phyloP scores from a whole-genome alignment of 306 rosid genomes.

The Fagus crenata region DNA sequence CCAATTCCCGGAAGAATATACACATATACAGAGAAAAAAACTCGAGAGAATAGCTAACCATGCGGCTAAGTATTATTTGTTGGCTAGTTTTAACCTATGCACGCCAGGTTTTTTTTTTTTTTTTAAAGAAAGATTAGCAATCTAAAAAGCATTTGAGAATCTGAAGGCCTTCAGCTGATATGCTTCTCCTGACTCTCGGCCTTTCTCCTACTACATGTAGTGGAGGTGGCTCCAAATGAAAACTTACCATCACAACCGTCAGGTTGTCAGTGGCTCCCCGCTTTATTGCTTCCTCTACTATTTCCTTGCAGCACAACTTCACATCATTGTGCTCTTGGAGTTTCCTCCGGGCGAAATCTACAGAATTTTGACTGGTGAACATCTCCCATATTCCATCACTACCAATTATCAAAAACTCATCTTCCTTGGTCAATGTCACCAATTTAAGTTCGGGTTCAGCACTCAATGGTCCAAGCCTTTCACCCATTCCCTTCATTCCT shows the following conservation, averaged over 20 bases:
- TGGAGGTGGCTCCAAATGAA: constrained; percentile 74
- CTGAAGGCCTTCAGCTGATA: constrained; percentile 87
- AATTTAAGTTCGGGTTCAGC: constrained; percentile 88
- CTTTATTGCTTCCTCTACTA: constrained; percentile 76
- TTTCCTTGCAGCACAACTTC: constrained; percentile 72
- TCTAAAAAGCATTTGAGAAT: constrained; percentile 60
- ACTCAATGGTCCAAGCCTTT: constrained; percentile 72
- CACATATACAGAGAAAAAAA: constrained; percentile 37
- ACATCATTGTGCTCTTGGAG: constrained; percentile 91
- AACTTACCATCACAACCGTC: constrained; percentile 76
- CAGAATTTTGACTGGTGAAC: constrained; percentile 75
- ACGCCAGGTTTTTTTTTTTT: neutral
- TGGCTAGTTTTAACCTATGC: constrained; percentile 1
- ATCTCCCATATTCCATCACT: constrained; percentile 96
- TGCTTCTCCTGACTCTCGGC: constrained; percentile 71
- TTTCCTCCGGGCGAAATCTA: constrained; percentile 72
- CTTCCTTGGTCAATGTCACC: constrained; percentile 65
- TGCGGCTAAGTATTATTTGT: constrained; percentile 13
- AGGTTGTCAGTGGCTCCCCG: constrained; percentile 74
- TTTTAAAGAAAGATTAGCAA: constrained; percentile 17
- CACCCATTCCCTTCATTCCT: constrained; percentile 78
- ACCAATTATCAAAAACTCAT: constrained; percentile 84
- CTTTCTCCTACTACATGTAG: constrained; percentile 55
- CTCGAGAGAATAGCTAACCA: neutral
- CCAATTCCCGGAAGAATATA: constrained; percentile 36